phyloP scores from a whole-genome alignment of 1,284 basidiomycete species.

The Sphagnurus paluster region DNA sequence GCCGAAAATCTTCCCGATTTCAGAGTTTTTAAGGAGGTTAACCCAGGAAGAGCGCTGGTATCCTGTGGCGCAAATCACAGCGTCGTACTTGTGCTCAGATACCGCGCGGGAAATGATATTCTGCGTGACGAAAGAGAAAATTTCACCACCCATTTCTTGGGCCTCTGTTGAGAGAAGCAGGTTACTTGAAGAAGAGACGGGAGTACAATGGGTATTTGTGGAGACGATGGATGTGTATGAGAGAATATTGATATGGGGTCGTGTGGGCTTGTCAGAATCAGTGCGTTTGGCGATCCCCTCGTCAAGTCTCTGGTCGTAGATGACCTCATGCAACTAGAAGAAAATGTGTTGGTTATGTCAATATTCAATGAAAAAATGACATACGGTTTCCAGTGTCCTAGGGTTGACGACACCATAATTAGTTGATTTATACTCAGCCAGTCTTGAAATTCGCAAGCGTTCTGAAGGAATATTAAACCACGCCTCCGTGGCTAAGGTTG shows the following conservation, averaged over 20 bases:
- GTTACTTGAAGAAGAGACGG: constrained; percentile 3
- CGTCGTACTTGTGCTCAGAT: constrained; percentile 43
- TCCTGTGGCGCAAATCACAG: constrained; percentile 57
- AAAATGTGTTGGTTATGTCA: background rate
- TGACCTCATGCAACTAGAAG: constrained; percentile 48
- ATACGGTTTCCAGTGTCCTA: constrained; percentile 42
- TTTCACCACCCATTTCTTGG: background rate
- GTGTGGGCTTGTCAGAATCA: constrained; percentile 16
- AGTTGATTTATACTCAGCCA: constrained; percentile 50
- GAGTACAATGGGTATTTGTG: constrained; percentile 23
- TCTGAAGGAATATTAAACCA: constrained; percentile 40
- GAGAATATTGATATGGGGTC: constrained; percentile 37
- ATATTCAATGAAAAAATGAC: background rate
- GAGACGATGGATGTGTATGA: constrained; percentile 41
- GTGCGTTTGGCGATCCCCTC: constrained; percentile 40
- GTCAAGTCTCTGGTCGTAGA: constrained; percentile 57
- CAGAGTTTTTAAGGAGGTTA: constrained; percentile 44
- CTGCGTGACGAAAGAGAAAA: constrained; percentile 38
- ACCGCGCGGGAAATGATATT: constrained; percentile 35
- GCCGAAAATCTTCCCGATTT: constrained; percentile 43
- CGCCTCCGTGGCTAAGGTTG: constrained; percentile 37
- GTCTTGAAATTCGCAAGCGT: constrained; percentile 34
- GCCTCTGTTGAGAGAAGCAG: constrained; percentile 25
- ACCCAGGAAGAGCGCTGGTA: constrained; percentile 55
- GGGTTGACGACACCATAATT: constrained; percentile 62